Base-by-base conservation (phyloP, 2,329 filamentous ascomycete genomes). In the Chaetomium sp. region DNA sequence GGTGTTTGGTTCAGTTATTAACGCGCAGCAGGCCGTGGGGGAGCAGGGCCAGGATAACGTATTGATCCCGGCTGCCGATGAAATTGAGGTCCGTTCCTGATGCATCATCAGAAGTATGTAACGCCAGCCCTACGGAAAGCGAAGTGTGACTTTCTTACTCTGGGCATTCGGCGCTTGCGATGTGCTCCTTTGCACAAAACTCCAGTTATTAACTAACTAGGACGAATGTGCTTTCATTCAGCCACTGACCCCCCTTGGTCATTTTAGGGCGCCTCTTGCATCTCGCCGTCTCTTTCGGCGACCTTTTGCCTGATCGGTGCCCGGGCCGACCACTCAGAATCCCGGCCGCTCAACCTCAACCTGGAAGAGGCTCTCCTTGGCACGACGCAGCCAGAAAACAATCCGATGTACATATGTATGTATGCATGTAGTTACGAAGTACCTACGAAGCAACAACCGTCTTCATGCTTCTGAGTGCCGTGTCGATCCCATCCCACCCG, bases 91-190 rank as follows among this genome's bases (percentile, higher is more conserved):
- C 16, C 29, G n/a, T 19, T 49, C 21, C 35, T 31, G 59, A 10
- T 42, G 23, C 9, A 13, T 13, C 50, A 19, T 33, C n/a, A 33
- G 60, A 42, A 53, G 49, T 21, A 42, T 42, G 49, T 21, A 19
- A 42, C 12, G 35, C 38, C 60, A 62, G 60, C 60, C 60, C 60
- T 62, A 62, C 21, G n/a, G 16, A 25, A 47, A 13, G n/a, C 13
- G 29, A 23, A 57, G 35, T n/a, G 23, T 4, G 25, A 35, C 10
- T 27, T 27, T 23, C 12, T 50, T 38, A 55, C 47, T 50, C 33
- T 23, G 35, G 59, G 16, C 35, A n/a, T 47, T 61, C 38, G 38
- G 38, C 38, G 38, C 38, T 42, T 42, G 38, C 38, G 5, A 19
- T 42, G 35, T 42, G 38, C 13, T 6, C 38, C 38, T 42, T 42